A percentile compares a stretch with the other conserved stretches of the same genome.
Evolutionary conservation across 2,329 filamentous ascomycete species (phyloP).

Genomic region (Ophiostoma novo-ulmi): DNA sequence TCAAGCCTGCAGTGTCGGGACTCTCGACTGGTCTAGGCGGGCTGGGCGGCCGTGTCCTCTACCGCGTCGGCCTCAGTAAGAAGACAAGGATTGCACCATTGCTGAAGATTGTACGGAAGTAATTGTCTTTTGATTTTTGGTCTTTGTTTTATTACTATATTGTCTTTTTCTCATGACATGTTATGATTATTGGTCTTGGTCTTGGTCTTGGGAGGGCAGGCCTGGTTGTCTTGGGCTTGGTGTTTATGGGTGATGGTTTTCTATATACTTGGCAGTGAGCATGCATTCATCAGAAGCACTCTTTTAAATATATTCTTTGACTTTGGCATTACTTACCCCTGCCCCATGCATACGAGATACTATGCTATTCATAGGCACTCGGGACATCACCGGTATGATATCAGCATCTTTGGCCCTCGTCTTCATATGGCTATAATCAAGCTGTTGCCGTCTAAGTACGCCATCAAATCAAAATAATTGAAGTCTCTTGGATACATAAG

Average conservation of each 20-base stretch:
- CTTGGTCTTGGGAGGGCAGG: neutral
- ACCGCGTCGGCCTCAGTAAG: conserved; percentile 50
- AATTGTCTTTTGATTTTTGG: neutral
- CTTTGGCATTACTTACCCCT: no score
- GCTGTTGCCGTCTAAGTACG: neutral
- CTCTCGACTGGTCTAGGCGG: neutral
- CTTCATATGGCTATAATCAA: neutral
- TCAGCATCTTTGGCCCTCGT: neutral
- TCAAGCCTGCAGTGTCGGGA: neutral
- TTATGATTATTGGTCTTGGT: neutral
- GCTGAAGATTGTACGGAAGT: conserved; percentile 46
- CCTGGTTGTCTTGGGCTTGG: neutral
- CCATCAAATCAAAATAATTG: neutral
- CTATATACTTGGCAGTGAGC: neutral
- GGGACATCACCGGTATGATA: neutral
- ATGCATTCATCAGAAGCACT: no score
- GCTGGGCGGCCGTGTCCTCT: conserved; percentile 38
- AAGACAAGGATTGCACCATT: conserved; percentile 47
- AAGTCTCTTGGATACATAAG: neutral
- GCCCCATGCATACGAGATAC: no score
- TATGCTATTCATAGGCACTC: neutral
- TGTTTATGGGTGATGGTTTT: neutral
- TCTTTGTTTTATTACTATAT: neutral
- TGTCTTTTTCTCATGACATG: neutral
- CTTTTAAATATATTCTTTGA: no score